Base-by-base conservation (phyloP, 495 filamentous ascomycete species). In the Coniosporium apollinis region DNA sequence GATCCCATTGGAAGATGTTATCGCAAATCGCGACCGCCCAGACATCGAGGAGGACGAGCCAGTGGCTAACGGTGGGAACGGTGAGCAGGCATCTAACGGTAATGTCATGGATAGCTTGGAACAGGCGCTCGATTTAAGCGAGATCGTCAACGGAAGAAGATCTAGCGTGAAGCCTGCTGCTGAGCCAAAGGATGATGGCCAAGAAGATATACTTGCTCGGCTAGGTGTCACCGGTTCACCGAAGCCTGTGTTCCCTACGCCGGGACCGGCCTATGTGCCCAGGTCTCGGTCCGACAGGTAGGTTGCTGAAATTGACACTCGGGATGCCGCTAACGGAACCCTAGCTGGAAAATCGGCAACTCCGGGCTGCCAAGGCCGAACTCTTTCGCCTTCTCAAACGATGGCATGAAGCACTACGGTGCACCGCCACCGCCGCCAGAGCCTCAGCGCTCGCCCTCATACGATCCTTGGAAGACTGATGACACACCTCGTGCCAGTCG, bases 141-240 rank as follows among this genome's bases (percentile, higher is more conserved):
- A 35, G 6, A 19, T 30, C 26, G 30, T 9, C 16, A 24, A 13
- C 19, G 11, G 16, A 28, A 18, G 10, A 14, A 18, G 22, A n/a
- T 19, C 25, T 1, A 26, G n/a, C 14, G 24, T 26, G 2, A 13
- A 8, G 24, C 24, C 24, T 26, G 13, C 13, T 13, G 24, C 13
- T 9, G 9, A 8, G 9, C 24, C 24, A 26, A 26, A 26, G 24
- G 48, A 51, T 34, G 28, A 42, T 4, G 40, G 39, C 19, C 55
- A 60, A 36, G 57, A 60, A 39, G 53, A 55, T 28, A 42, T 58
- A 15, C 46, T 58, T 20, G 53, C 53, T 3, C 38, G 37, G 25
- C 32, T 58, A 20, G 55, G 57, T 18, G 55, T 58, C 8, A 58
- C 52, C 5, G 57, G 57, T 9, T 47, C 46, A 7, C 55, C 57